phyloP scores from a whole-genome alignment of 495 filamentous ascomycete genomes.

The Cudoniella acicularis region DNA sequence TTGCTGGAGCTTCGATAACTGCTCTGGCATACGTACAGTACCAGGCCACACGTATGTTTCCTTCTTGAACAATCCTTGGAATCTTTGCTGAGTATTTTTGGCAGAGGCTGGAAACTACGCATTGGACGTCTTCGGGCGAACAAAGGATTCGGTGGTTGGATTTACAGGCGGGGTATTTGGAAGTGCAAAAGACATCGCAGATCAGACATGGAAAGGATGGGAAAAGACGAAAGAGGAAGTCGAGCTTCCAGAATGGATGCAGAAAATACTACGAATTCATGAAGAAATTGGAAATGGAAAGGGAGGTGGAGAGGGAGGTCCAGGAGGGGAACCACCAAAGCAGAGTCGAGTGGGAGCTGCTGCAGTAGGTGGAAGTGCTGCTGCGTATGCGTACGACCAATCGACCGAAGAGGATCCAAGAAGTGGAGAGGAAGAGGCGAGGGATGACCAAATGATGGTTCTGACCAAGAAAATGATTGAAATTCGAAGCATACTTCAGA shows the following conservation, averaged over 20 bases:
- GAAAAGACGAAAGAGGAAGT: conserved; percentile 74
- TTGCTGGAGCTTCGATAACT: conserved; percentile 83
- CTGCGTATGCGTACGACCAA: conserved; percentile 74
- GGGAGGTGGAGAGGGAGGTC: conserved; percentile 41
- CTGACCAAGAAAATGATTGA: conserved; percentile 99
- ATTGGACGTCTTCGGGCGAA: conserved; percentile 68
- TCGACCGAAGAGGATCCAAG: conserved; percentile 63
- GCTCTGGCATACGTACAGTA: conserved; percentile 92
- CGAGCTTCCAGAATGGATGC: conserved; percentile 82
- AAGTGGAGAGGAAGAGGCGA: conserved; percentile 53
- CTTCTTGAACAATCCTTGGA: background rate
- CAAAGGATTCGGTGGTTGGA: conserved; percentile 62
- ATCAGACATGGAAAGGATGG: conserved; percentile 78
- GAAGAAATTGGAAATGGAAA: conserved; percentile 42
- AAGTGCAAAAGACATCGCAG: conserved; percentile 66
- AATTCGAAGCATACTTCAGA: conserved; percentile 85
- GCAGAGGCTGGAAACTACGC: conserved; percentile 88
- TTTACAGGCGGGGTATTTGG: conserved; percentile 64
- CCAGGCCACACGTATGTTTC: conserved; percentile 78
- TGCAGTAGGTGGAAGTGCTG: conserved; percentile 57
- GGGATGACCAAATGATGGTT: conserved; percentile 99
- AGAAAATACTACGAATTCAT: conserved; percentile 61
- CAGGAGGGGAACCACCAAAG: conserved; percentile 50
- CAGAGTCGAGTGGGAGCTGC: conserved; percentile 59
- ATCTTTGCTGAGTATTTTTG: conserved; percentile 1